Conservation (phyloP, 371 early-diverging fungal genomes). For the Rhizopus microsporus region DNA sequence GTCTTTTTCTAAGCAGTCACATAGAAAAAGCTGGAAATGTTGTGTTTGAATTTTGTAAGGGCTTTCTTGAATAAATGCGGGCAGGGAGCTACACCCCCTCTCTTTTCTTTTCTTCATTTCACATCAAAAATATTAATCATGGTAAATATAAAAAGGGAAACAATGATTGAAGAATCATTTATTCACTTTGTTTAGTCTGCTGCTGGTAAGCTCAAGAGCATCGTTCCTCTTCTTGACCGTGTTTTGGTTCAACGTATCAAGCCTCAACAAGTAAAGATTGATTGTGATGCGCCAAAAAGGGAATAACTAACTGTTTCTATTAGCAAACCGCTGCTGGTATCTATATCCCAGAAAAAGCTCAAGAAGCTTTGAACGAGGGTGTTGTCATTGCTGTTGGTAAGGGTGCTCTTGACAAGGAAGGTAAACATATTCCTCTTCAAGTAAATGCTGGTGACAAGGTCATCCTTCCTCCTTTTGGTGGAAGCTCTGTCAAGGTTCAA, state of each 20-base stretch:
- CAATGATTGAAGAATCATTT: not conserved
- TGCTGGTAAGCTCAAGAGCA: constrained; percentile 53
- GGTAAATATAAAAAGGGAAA: constrained; percentile 4
- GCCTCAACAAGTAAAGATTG: constrained; percentile 78
- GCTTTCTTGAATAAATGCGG: not conserved
- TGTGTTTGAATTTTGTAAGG: constrained; percentile 8
- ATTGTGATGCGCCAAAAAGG: not conserved
- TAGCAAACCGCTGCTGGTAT: constrained; percentile 96
- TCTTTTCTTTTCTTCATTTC: constrained; percentile 4
- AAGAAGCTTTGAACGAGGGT: constrained; percentile 93
- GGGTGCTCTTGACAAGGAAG: constrained; percentile 87
- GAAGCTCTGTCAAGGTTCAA: constrained; percentile 87
- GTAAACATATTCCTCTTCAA: constrained; percentile 77
- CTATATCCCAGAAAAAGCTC: constrained; percentile 97
- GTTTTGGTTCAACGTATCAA: constrained; percentile 96
- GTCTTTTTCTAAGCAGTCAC: not conserved
- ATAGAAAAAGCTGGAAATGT: constrained; percentile 8
- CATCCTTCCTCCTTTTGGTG: constrained; percentile 94
- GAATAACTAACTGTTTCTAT: not conserved
- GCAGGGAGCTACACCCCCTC: not conserved
- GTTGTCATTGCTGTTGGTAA: constrained; percentile 93
- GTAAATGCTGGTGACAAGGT: constrained; percentile 93
- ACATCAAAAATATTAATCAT: constrained; percentile 1
- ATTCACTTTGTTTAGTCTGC: constrained; percentile 28
- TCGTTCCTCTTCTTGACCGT: constrained; percentile 88